Evolutionary conservation across 2,329 filamentous ascomycete genomes (phyloP).

Genomic region (Aspergillus fumigatus): DNA sequence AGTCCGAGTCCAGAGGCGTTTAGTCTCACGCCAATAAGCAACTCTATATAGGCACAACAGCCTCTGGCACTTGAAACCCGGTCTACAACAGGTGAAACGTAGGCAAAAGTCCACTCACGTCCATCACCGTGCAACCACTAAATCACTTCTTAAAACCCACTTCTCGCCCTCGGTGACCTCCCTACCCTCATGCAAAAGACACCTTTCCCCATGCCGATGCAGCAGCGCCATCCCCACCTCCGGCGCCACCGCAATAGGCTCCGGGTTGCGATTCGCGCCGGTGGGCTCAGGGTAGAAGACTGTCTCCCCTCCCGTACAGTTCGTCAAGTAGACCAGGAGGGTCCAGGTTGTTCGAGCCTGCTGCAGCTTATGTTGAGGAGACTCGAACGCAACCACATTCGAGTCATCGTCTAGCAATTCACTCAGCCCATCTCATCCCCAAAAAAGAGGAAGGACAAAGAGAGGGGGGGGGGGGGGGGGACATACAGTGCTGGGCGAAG

Average conservation of each 20-base stretch:
- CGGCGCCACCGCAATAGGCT: slow-evolving; percentile 66
- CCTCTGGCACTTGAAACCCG: not conserved
- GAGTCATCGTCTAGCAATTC: slow-evolving; percentile 70
- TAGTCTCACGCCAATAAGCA: not conserved
- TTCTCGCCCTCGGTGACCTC: slow-evolving; percentile 79
- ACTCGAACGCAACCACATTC: slow-evolving; percentile 62
- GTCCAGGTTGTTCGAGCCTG: slow-evolving; percentile 82
- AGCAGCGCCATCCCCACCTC: slow-evolving; percentile 83
- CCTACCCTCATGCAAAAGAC: slow-evolving; percentile 80
- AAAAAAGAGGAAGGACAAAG: not conserved
- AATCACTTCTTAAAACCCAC: slow-evolving; percentile 82
- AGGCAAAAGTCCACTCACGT: not conserved
- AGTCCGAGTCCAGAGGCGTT: not conserved
- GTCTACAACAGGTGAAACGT: not conserved
- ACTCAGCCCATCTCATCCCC: not conserved
- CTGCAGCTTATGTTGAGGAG: slow-evolving; percentile 35
- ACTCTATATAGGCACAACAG: not conserved
- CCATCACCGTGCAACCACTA: slow-evolving; percentile 45
- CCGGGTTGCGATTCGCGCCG: slow-evolving; percentile 42
- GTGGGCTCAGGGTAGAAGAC: slow-evolving; percentile 74
- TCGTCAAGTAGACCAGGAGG: slow-evolving; percentile 79
- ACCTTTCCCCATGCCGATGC: slow-evolving; percentile 85
- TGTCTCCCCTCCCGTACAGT: slow-evolving; percentile 80
- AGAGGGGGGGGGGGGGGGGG: slow-evolving; percentile 19
- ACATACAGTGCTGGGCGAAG: slow-evolving; percentile 86